Conservation (phyloP, 352 stramenopile species). For the Phytophthora chlamydospora region DNA sequence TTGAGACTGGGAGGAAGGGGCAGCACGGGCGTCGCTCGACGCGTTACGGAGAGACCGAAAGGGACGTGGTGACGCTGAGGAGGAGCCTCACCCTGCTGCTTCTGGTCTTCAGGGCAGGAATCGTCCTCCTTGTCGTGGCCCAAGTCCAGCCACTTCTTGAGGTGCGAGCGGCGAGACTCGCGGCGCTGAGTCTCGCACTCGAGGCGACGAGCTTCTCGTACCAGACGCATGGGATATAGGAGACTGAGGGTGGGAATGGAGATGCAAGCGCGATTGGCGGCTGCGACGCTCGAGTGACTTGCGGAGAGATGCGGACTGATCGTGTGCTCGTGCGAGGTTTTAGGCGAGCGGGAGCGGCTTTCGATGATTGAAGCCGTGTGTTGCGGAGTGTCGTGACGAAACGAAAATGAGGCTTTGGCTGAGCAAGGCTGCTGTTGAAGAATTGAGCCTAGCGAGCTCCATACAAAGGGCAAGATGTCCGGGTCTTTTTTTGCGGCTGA, state of each 20-base stretch:
- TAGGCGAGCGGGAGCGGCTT: conserved; percentile 3
- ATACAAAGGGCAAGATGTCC: conserved; percentile 26
- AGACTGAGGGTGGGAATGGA: conserved; percentile 1
- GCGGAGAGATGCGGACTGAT: conserved; percentile 16
- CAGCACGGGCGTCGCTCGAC: conserved; percentile 19
- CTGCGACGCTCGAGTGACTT: conserved; percentile 12
- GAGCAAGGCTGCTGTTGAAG: conserved; percentile 24
- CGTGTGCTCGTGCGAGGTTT: conserved; percentile 3
- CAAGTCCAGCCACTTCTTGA: conserved; percentile 41
- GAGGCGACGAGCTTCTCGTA: conserved; percentile 33
- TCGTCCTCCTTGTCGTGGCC: conserved; percentile 16
- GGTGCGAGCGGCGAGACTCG: conserved; percentile 34
- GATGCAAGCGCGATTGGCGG: conserved; percentile 10
- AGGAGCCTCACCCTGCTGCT: conserved; percentile 15
- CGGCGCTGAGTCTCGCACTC: conserved; percentile 44
- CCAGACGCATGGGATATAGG: conserved; percentile 31
- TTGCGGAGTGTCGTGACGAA: conserved; percentile 6
- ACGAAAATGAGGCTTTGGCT: conserved; percentile 9
- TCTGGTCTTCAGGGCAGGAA: conserved; percentile 13
- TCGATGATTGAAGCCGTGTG: conserved; percentile 6
- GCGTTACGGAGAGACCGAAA: conserved; percentile 16
- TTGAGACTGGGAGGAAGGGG: conserved; percentile 63
- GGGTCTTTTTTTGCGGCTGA: conserved; percentile 15
- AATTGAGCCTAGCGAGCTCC: background rate
- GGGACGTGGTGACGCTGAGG: conserved; percentile 1